Conservation (phyloP, 345 rosid genomes). For the Populus alba region DNA sequence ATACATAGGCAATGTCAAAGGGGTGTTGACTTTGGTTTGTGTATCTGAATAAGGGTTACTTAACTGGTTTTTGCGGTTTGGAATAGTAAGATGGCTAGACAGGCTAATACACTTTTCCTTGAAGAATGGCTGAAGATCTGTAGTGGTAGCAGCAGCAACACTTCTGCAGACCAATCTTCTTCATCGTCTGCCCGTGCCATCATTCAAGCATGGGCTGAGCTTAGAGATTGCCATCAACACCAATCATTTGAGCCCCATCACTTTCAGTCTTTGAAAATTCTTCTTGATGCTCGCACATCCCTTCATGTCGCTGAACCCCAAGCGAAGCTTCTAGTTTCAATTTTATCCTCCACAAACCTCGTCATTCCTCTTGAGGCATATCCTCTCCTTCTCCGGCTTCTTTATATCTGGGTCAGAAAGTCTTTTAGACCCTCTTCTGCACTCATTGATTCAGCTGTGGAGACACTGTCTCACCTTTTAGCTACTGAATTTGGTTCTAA, state of each 20-base stretch:
- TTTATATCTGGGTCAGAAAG: conserved; percentile 88
- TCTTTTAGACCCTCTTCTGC: conserved; percentile 60
- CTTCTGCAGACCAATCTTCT: conserved; percentile 8
- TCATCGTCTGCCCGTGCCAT: conserved; percentile 67
- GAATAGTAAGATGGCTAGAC: conserved; percentile 53
- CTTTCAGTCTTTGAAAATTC: conserved; percentile 62
- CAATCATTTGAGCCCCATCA: conserved; percentile 50
- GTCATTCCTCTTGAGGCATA: conserved; percentile 53
- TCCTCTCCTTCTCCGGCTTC: conserved; percentile 59
- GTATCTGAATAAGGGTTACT: not conserved
- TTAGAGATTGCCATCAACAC: conserved; percentile 59
- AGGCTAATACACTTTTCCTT: conserved; percentile 49
- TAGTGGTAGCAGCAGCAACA: conserved; percentile 25
- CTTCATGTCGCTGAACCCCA: conserved; percentile 93
- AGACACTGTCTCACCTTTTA: conserved; percentile 46
- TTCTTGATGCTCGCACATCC: conserved; percentile 56
- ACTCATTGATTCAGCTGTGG: conserved; percentile 61
- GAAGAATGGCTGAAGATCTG: conserved; percentile 71
- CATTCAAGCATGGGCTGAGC: conserved; percentile 89
- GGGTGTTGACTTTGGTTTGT: not conserved
- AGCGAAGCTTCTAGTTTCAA: conserved; percentile 74
- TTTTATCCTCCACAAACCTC: conserved; percentile 46
- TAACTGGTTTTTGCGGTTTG: not conserved
- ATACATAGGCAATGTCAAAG: not conserved
- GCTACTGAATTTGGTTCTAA: conserved; percentile 22